Evolutionary conservation across 2,329 filamentous ascomycete species (phyloP), one percentile per base, ranked within the genome.

Genomic region (Aspergillus intermedius): DNA sequence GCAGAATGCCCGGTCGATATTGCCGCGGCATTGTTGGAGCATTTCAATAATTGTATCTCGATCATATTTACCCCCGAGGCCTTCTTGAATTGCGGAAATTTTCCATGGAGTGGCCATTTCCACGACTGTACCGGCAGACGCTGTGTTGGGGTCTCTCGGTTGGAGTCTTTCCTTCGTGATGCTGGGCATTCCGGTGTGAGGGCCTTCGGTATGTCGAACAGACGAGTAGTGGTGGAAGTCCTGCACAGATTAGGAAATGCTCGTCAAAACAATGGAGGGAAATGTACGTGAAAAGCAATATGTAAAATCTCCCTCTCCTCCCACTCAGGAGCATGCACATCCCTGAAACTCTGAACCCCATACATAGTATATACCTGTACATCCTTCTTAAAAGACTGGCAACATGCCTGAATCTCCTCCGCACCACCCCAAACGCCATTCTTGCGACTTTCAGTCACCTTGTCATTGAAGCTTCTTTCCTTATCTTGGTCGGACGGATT

Each of bases 181-280:
- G 17, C 72, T 61, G 9, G 80, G 80, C 30, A 72, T 68, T 43
- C 81, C 82, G 25, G 69, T 73, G 60, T 82, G 79, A 6, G 80
- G 79, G 5, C 81, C 81, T 52, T 77, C 66, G 42, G 79, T 65
- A 58, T 81, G 80, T 48, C 82, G 77, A 54, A 86, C 79, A 0
- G 82, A 85, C 4, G 81, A 84, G 65, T 84, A 86, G 61, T 86
- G 83, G 60, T 84, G 76, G 71, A 79, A 84, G 42, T 70, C 74
- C 78, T 84, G 60, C 60, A 55, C 47, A 19, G 13, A 32, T 58
- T 45, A 58, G 53, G 44, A 19, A n/a, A 40, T 12, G 39, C 42
- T 39, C 35, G 49, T 47, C 8, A 42, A 21, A 6, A 13, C 12
- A 19, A 41, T 4, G 10, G 19, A 44, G 30, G 8, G 15, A 37